These are phyloP conservation scores for Aspergillus fumigatus DNA, from an alignment of 2,329 filamentous ascomycete genomes.

Conservation along the genomic window DNA sequence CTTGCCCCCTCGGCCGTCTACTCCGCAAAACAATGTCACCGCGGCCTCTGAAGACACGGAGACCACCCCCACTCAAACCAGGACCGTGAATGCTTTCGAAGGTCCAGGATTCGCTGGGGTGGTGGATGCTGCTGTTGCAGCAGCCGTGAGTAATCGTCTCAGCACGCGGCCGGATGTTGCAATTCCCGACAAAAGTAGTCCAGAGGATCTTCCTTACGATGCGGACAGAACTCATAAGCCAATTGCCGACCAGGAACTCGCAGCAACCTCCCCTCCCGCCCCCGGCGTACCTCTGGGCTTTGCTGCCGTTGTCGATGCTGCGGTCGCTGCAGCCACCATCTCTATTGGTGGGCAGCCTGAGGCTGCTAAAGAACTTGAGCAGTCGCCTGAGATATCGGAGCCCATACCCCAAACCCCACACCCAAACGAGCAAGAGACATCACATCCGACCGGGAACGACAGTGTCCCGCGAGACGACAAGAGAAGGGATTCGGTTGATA, in stretches of 20 bases:
- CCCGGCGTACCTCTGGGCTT: conserved; percentile 6
- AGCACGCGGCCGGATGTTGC: background rate
- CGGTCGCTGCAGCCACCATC: conserved; percentile 11
- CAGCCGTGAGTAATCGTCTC: conserved; percentile 6
- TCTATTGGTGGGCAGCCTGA: conserved; percentile 2
- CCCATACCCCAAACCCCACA: background rate
- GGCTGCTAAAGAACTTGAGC: background rate
- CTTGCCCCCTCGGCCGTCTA: conserved; percentile 17
- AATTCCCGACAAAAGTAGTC: background rate
- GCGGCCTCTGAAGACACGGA: conserved; percentile 10
- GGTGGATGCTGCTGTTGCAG: conserved; percentile 23
- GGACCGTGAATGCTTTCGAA: background rate
- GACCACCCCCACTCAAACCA: conserved; percentile 9
- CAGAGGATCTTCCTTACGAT: background rate
- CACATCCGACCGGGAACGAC: background rate
- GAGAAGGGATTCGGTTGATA: background rate
- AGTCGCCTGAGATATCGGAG: background rate
- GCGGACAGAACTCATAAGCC: conserved; percentile 3
- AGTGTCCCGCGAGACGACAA: background rate
- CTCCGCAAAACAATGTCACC: conserved; percentile 12
- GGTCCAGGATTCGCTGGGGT: conserved; percentile 15
- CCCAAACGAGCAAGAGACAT: background rate
- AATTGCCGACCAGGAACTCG: background rate
- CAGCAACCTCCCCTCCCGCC: background rate
- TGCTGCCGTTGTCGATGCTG: conserved; percentile 16